These are phyloP conservation scores for Nepenthes gracilis DNA, from an alignment of 148 eudicot species.

Conservation along the genomic window DNA sequence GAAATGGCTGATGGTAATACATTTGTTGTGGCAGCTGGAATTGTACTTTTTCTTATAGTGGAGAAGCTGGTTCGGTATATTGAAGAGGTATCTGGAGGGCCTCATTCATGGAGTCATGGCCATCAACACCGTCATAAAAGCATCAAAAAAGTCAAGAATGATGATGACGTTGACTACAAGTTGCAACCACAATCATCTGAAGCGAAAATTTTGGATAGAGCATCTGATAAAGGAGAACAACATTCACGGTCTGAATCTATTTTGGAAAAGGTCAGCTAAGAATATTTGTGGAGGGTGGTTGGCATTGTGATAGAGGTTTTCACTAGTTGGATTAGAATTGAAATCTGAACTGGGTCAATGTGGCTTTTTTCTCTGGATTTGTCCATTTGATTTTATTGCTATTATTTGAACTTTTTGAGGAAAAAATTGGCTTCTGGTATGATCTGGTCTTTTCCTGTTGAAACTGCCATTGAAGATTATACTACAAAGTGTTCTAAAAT, in stretches of 20 bases:
- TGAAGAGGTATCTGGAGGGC: slow-evolving; percentile 63
- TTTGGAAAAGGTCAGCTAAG: slow-evolving; percentile 43
- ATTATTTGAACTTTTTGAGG: too few relatives aligned
- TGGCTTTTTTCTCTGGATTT: not conserved
- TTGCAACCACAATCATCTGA: slow-evolving; percentile 18
- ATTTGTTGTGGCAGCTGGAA: slow-evolving; percentile 56
- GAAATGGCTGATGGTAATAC: not conserved
- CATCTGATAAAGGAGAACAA: slow-evolving; percentile 21
- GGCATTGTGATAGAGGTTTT: not conserved
- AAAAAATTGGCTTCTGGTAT: too few relatives aligned
- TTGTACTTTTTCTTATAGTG: slow-evolving; percentile 76
- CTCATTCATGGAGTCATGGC: slow-evolving; percentile 31
- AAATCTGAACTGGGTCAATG: not conserved
- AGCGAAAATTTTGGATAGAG: slow-evolving; percentile 17
- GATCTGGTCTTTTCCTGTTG: too few relatives aligned
- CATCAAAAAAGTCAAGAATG: slow-evolving; percentile 42
- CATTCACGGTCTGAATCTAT: slow-evolving; percentile 25
- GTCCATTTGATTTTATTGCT: too few relatives aligned
- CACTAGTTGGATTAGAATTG: not conserved
- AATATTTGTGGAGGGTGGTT: not conserved
- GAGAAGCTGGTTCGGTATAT: slow-evolving; percentile 87
- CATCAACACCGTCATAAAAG: slow-evolving; percentile 59
- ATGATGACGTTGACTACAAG: slow-evolving; percentile 21
- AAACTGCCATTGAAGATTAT: too few relatives aligned
- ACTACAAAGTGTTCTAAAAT: too few relatives aligned